These are phyloP conservation scores for Albatrellus ellisii DNA, from an alignment of 768 basidiomycete genomes.

Conservation along the genomic window DNA sequence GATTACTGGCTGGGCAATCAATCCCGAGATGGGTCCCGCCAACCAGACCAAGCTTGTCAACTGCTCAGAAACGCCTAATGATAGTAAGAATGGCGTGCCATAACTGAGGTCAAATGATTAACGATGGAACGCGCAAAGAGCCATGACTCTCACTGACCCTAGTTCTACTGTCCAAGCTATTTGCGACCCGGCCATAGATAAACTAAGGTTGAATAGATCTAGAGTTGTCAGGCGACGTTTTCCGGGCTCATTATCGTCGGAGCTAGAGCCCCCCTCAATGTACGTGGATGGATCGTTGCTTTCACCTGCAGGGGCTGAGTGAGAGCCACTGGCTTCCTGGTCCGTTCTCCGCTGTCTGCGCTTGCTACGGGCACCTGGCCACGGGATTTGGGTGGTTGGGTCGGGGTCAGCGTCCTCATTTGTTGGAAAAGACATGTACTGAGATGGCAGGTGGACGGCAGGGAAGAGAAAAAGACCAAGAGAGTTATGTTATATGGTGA, in stretches of 20 bases:
- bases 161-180: constrained; percentile 94
- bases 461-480: neutral
- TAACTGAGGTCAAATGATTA: constrained; percentile 39
- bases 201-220: constrained; percentile 60
- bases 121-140: neutral
- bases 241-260: constrained; percentile 18
- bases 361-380: constrained; percentile 32
- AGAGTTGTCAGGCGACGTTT: constrained; percentile 21
- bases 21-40: constrained; percentile 87
- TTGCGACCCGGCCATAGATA: constrained; percentile 92
- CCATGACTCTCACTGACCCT: constrained; percentile 39
- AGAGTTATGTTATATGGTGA: too few species aligned
- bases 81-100: constrained; percentile 86
- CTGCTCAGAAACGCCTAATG: constrained; percentile 72
- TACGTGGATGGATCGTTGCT: neutral
- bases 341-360: constrained; percentile 16
- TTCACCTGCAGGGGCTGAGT: neutral
- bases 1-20: constrained; percentile 95
- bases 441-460: neutral
- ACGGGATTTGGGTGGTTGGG: constrained; percentile 68
- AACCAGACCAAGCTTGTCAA: constrained; percentile 93
- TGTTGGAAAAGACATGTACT: constrained; percentile 46
- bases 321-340: neutral
- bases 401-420: constrained; percentile 45
- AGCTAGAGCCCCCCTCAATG: neutral